Percentiles rank a stretch among this genome's conserved stretches.
phyloP scores from a whole-genome alignment of 2,329 filamentous ascomycete genomes.

The Cytospora piceicola region DNA sequence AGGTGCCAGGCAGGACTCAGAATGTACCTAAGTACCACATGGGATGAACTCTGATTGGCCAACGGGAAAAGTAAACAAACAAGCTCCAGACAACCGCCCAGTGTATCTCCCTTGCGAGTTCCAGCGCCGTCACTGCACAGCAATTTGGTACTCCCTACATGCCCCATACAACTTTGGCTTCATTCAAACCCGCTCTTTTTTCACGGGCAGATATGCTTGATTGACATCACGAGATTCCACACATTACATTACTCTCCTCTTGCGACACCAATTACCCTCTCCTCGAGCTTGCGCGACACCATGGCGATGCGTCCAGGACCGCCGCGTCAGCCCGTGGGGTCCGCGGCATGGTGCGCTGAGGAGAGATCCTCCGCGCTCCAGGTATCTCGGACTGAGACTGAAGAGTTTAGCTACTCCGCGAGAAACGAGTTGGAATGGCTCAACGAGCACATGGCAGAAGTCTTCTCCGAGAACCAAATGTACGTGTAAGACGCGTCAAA shows the following conservation, averaged over 20 bases:
- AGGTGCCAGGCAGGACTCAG: background rate
- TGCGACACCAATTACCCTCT: constrained; percentile 15
- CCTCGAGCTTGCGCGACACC: constrained; percentile 19
- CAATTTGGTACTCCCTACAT: background rate
- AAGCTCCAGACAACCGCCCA: constrained; percentile 20
- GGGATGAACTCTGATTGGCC: constrained; percentile 2
- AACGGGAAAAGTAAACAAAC: constrained; percentile 18
- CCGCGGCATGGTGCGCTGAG: constrained; percentile 80
- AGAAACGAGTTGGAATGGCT: constrained; percentile 97
- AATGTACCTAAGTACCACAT: background rate
- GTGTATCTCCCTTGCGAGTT: constrained; percentile 2
- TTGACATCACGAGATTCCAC: constrained; percentile 7
- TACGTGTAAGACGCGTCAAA: constrained; percentile 53
- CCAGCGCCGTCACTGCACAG: constrained; percentile 1
- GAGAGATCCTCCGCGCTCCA: constrained; percentile 80
- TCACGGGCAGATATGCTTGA: constrained; percentile 25
- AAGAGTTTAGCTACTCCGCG: constrained; percentile 91
- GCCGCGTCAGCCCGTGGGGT: constrained; percentile 71
- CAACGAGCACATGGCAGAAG: constrained; percentile 96
- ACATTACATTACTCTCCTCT: constrained; percentile 1
- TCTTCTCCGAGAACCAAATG: constrained; percentile 87
- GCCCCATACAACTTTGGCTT: constrained; percentile 3
- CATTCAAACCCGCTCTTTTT: background rate
- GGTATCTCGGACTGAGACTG: constrained; percentile 79
- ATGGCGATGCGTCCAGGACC: constrained; percentile 55